These are phyloP conservation scores for Podaxis mareebaensis DNA, from an alignment of 768 basidiomycete species.

Conservation along the genomic window DNA sequence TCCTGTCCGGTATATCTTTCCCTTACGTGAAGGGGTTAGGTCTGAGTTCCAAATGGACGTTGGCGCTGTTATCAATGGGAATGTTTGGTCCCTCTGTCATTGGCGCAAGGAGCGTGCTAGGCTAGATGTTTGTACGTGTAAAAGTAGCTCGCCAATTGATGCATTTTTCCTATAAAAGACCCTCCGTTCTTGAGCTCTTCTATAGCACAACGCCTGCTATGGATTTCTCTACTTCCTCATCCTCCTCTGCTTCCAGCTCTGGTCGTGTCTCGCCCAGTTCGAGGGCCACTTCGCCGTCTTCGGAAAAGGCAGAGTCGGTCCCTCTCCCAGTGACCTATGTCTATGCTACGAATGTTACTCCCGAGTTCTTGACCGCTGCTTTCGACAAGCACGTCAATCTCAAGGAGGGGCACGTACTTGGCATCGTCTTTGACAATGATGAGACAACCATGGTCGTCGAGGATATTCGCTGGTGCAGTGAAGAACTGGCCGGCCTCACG, in stretches of 20 bases:
- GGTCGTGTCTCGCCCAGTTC: slow-evolving; percentile 33
- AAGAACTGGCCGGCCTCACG: not conserved
- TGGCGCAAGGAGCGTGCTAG: slow-evolving; percentile 16
- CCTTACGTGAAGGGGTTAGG: not conserved
- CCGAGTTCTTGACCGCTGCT: slow-evolving; percentile 26
- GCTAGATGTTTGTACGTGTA: slow-evolving; percentile 25
- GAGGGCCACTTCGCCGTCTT: slow-evolving; percentile 36
- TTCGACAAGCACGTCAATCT: slow-evolving; percentile 33
- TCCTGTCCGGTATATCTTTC: not conserved
- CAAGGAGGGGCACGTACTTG: slow-evolving; percentile 15
- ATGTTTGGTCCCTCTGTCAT: slow-evolving; percentile 4
- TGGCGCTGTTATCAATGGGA: not conserved
- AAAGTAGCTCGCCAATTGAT: slow-evolving; percentile 15
- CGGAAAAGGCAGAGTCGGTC: slow-evolving; percentile 21
- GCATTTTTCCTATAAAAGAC: slow-evolving; percentile 29
- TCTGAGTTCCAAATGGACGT: slow-evolving; percentile 4
- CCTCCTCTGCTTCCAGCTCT: slow-evolving; percentile 34
- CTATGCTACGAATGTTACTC: slow-evolving; percentile 22
- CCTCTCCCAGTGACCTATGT: slow-evolving; percentile 25
- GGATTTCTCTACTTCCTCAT: slow-evolving; percentile 23
- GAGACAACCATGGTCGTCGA: slow-evolving; percentile 8
- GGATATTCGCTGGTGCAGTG: slow-evolving; percentile 13
- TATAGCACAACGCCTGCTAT: slow-evolving; percentile 15
- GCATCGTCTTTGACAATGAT: slow-evolving; percentile 34
- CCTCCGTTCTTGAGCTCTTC: slow-evolving; percentile 2